phyloP scores from a whole-genome alignment of 176 grass and related monocot species.

The Eleusine indica region DNA sequence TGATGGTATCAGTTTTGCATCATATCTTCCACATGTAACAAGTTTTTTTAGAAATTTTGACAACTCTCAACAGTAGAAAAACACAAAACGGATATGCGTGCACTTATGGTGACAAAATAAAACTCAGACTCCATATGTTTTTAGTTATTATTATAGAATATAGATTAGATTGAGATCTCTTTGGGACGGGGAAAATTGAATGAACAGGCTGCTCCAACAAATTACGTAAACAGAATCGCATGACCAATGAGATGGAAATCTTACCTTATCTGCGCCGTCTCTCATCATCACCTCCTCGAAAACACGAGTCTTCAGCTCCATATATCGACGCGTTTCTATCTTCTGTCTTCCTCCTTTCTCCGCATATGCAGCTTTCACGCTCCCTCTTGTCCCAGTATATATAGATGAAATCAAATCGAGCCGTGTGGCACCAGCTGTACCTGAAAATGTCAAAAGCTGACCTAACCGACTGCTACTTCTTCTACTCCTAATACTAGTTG shows the following conservation, averaged over 20 bases:
- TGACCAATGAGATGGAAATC: background rate
- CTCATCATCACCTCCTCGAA: slow-evolving; percentile 22
- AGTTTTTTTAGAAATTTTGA: too few species aligned
- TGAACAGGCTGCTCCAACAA: background rate
- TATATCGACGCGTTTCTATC: background rate
- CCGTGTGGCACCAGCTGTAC: background rate
- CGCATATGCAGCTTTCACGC: background rate
- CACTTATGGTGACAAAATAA: too few species aligned
- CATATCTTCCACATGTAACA: too few species aligned
- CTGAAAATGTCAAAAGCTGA: slow-evolving; percentile 48
- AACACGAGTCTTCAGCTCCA: slow-evolving; percentile 26
- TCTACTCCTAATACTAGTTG: too few species aligned
- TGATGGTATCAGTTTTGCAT: too few species aligned
- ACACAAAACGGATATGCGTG: too few species aligned
- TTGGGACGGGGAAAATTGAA: background rate
- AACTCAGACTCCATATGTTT: too few species aligned
- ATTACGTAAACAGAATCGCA: background rate
- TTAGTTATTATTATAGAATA: too few species aligned
- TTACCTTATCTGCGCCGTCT: background rate
- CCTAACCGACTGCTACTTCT: background rate
- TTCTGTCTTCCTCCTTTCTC: background rate
- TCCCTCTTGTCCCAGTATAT: background rate
- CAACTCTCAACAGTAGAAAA: too few species aligned
- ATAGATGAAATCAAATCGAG: background rate
- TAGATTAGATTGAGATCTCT: too few species aligned